Evolutionary conservation across 2,329 filamentous ascomycete genomes (phyloP), one percentile per base, ranked within the genome.

Genomic region (Huntiella bhutanensis): DNA sequence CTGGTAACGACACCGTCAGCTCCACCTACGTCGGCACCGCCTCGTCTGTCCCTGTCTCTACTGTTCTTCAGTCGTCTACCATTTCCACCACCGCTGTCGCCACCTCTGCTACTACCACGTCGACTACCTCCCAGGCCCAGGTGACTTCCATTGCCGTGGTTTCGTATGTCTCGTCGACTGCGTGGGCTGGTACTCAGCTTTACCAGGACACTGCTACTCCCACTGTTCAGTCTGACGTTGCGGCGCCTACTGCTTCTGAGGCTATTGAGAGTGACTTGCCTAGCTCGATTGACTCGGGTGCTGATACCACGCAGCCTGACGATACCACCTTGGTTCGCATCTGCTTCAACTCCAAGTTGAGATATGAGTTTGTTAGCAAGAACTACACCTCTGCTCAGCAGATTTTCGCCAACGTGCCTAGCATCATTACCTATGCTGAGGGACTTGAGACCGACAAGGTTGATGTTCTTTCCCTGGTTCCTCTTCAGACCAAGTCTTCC

Each of bases 281-380:
- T 15, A 75, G 75, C 55, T 72, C 82, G 38, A 87, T 95, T 53
- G 73, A 77, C 22, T 46, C 37, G 12, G 84, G 85, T 6, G 72
- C 75, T 36, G 68, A 71, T 47, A 68, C 71, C 42, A 65, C 68
- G 15, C 60, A 68, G 13, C 81, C 83, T 0, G 62, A 68, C 3
- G 81, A 82, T 53, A 76, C 73, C 1, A 76, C 74, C 3, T 62
- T 82, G 54, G 79, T 94, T 54, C 85, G 94, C 58, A 71, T 96
- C 52, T 91, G 82, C 33, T 95, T 96, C 70, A 66, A 75, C 45
- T 80, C 77, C 56, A 72, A 74, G 1, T 70, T 93, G 54, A 88
- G 92, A 64, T 98, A 91, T 60, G 65, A 72, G 6, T 94, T 92
- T 57, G 82, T 96, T 22, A 77, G 80, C 8, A 67, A 66, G 16